These are phyloP conservation scores for Botrytis fragariae DNA, from an alignment of 2,329 filamentous ascomycete genomes.

Conservation along the genomic window DNA sequence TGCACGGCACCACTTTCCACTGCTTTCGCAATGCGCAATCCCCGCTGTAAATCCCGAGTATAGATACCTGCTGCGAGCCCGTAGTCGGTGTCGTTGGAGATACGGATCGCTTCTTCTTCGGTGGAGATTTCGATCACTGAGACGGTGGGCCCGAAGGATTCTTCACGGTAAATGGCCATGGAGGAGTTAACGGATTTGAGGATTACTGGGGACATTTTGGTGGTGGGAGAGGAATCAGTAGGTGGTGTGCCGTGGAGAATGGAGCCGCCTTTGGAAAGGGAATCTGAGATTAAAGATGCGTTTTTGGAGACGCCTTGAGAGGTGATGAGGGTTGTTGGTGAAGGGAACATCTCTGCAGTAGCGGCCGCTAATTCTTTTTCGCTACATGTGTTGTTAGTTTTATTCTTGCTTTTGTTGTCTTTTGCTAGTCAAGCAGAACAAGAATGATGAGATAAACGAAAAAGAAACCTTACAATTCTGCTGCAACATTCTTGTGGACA, in stretches of 20 bases:
- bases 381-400: neutral
- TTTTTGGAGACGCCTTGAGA: conserved; percentile 64
- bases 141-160: conserved; percentile 76
- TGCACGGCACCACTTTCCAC: conserved; percentile 68
- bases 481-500: conserved; percentile 49
- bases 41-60: conserved; percentile 62
- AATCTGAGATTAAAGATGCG: conserved; percentile 64
- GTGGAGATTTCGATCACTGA: conserved; percentile 63
- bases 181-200: conserved; percentile 63
- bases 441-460: neutral
- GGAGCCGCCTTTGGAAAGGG: conserved; percentile 63
- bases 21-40: conserved; percentile 56
- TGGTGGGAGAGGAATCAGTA: conserved; percentile 32
- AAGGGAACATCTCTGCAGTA: neutral
- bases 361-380: conserved; percentile 2
- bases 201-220: conserved; percentile 61
- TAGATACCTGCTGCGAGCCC: conserved; percentile 71
- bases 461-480: conserved; percentile 44
- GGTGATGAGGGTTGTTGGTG: conserved; percentile 50
- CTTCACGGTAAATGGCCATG: conserved; percentile 74
- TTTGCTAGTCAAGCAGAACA: neutral
- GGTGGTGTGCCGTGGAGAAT: conserved; percentile 43
- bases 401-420: neutral
- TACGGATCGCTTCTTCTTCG: conserved; percentile 67
- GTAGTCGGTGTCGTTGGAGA: conserved; percentile 82